Evolutionary conservation across 148 eudicot genomes (phyloP), one percentile per base, ranked within the genome.

Genomic region (Spergularia bocconei): DNA sequence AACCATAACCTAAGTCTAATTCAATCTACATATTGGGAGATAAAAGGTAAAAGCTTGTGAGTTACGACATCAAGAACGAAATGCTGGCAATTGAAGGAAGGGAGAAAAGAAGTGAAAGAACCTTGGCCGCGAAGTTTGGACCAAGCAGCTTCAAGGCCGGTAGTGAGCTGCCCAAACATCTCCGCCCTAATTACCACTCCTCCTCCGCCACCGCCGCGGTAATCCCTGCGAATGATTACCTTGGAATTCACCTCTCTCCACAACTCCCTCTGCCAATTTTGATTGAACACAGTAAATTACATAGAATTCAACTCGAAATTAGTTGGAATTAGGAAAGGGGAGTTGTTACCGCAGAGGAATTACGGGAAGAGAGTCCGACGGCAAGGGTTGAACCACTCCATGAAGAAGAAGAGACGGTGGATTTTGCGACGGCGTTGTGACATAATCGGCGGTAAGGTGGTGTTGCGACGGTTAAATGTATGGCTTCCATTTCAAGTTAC

Each of bases 111-210:
- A 44, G 48, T 0, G 48, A 44, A 9, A 23, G 58, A 58, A 94
- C 98, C 98, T 92, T 89, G 97, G 78, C 96, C 97, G 72, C 78
- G 87, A 80, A 95, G 98, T 83, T 89, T 95, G 78, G 84, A 87
- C 98, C 97, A 95, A 57, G 98, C 98, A 41, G 92, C 74, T 89
- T 95, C 98, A 10, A 95, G 97, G 16, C 98, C 93, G 79, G 85
- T 82, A 6, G 92, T 90, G 13, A 95, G 88, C 84, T 92, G 96
- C 17, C 98, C 98, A 56, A 95, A 95, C 98, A 95, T 95, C 79
- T 95, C 98, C 1, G 96, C 98, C 84, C 84, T 90, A 63, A 92
- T 77, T 17, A 82, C 79, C 6, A 80, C 78, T 7, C 83, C 70
- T 74, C 53, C 81, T 62, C 81, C 88, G 76, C 89, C 88, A 74